Percentiles rank a stretch among this genome's conserved stretches.
These are phyloP conservation scores for Solanum dulcamara DNA, from an alignment of 257 asterid species.

Conservation along the genomic window DNA sequence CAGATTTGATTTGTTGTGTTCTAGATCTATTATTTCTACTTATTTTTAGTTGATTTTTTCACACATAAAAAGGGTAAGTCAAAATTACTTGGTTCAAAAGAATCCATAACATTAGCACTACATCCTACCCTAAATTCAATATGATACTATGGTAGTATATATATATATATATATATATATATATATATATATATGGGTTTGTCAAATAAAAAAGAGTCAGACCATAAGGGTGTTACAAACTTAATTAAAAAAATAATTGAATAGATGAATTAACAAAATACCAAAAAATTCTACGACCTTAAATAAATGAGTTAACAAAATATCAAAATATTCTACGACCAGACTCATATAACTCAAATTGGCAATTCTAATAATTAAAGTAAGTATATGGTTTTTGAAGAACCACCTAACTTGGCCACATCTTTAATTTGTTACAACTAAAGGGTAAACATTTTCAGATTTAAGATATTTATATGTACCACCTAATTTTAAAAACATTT, in stretches of 20 bases:
- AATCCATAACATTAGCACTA: not conserved
- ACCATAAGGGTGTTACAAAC: not conserved
- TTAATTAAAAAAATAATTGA: too few species aligned
- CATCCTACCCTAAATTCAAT: not conserved
- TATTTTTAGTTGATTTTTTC: not conserved
- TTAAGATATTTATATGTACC: too few species aligned
- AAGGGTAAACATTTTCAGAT: not conserved
- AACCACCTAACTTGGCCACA: not conserved
- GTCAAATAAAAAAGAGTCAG: not conserved
- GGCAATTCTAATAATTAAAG: not conserved
- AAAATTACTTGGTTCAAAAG: not conserved
- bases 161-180: not conserved
- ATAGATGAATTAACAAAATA: not conserved
- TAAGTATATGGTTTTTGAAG: not conserved
- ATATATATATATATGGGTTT: too few species aligned
- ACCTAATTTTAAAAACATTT: too few species aligned
- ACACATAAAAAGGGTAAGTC: too few species aligned
- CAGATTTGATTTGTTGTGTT: not conserved
- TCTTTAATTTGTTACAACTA: not conserved
- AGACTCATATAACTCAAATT: not conserved
- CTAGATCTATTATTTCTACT: not conserved
- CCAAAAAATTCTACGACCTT: not conserved
- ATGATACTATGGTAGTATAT: not conserved
- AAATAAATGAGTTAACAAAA: not conserved
- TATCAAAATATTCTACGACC: not conserved